Percentiles rank a stretch among this genome's conserved stretches.
Conservation (phyloP, 768 basidiomycete genomes). For the Suillus alpinus region DNA sequence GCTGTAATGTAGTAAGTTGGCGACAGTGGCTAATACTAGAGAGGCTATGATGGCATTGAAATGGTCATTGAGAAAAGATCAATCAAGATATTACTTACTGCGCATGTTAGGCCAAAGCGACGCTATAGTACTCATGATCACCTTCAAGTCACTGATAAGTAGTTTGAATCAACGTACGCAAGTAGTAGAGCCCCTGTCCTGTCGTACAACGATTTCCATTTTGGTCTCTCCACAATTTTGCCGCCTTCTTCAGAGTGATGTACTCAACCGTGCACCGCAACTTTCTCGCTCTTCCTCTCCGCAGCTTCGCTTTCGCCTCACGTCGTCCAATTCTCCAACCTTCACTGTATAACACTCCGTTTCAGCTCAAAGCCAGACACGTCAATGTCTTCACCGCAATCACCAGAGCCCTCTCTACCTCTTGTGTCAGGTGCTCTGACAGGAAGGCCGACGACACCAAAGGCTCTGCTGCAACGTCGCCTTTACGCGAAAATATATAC, state of each 20-base stretch:
- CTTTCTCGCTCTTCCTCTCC: neutral
- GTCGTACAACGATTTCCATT: neutral
- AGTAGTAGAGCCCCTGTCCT: neutral
- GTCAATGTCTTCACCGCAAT: neutral
- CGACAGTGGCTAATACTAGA: neutral
- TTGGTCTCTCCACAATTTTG: neutral
- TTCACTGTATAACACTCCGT: neutral
- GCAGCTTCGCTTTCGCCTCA: neutral
- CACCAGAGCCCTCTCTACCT: neutral
- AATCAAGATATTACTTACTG: neutral
- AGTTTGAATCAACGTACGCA: no score
- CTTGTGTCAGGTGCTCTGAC: slow-evolving; percentile 3
- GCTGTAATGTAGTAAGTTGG: neutral
- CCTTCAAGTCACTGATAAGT: no score
- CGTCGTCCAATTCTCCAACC: no score
- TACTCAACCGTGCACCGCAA: neutral
- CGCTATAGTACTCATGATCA: no score
- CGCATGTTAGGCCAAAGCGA: neutral
- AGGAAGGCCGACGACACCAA: slow-evolving; percentile 5
- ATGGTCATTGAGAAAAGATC: no score
- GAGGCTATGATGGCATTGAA: no score
- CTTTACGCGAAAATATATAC: slow-evolving; percentile 83
- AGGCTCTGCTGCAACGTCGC: slow-evolving; percentile 23
- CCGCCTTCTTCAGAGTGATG: neutral
- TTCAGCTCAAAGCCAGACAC: neutral